These are phyloP conservation scores for Salix arbutifolia DNA, from an alignment of 345 rosid genomes.

Conservation along the genomic window DNA sequence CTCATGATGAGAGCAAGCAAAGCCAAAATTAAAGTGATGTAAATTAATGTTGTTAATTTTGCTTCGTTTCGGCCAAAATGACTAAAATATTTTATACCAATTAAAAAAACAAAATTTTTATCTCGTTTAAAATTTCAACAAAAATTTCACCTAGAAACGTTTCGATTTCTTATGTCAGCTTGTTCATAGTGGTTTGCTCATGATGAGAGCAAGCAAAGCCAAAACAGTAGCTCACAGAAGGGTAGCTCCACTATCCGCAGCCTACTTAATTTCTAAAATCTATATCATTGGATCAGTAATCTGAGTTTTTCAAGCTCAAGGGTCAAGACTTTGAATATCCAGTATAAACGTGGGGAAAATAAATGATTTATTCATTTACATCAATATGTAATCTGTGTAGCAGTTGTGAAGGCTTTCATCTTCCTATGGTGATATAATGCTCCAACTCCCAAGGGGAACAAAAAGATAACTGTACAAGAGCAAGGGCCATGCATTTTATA, in stretches of 20 bases:
- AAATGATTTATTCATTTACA: not conserved
- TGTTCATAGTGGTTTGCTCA: not conserved
- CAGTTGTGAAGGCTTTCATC: not conserved
- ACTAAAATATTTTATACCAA: no score
- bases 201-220: not conserved
- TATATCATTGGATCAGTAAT: not conserved
- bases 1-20: not conserved
- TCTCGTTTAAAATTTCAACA: no score
- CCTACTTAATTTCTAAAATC: no score
- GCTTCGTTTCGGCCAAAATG: no score
- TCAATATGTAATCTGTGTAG: not conserved
- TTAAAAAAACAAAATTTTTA: no score
- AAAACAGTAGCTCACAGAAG: not conserved
- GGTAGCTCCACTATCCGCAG: not conserved
- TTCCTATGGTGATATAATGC: not conserved
- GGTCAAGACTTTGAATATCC: not conserved
- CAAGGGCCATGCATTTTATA: not conserved
- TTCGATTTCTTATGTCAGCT: no score
- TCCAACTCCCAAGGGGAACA: not conserved
- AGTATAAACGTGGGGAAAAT: not conserved
- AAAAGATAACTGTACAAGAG: not conserved
- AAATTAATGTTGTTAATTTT: no score
- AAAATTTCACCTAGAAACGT: no score
- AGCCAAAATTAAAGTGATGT: no score
- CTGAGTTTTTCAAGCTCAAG: not conserved